Evolutionary conservation across 306 rosid genomes (phyloP).

Genomic region (Luffa acutangula): DNA sequence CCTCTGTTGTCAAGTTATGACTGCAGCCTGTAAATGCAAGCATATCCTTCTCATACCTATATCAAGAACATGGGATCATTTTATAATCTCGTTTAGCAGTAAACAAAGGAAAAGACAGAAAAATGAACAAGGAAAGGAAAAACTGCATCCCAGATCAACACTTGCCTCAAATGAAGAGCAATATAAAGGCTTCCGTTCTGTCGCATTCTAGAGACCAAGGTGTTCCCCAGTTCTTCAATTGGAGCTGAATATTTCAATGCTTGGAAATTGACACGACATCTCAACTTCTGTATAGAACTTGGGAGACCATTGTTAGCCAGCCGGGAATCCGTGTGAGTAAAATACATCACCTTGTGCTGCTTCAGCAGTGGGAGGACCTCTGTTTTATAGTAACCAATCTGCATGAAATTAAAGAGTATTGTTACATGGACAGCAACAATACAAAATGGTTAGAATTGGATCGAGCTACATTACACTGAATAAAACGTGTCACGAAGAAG

Average conservation of each 20-base stretch:
- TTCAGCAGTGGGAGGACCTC: slow-evolving; percentile 79
- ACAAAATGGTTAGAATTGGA: neutral
- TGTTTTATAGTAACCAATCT: slow-evolving; percentile 66
- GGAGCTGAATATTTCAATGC: slow-evolving; percentile 86
- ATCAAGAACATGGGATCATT: slow-evolving; percentile 5
- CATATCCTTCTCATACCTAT: slow-evolving; percentile 97
- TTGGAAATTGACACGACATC: slow-evolving; percentile 81
- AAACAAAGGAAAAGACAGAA: neutral
- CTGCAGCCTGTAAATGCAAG: slow-evolving; percentile 98
- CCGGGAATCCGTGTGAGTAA: slow-evolving; percentile 92
- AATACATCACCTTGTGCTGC: slow-evolving; percentile 76
- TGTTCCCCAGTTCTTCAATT: slow-evolving; percentile 62
- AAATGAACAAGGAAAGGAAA: neutral
- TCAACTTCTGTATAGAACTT: slow-evolving; percentile 60
- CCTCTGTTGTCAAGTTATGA: slow-evolving; percentile 74
- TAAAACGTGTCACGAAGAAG: neutral
- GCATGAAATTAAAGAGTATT: slow-evolving; percentile 16
- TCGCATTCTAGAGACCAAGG: slow-evolving; percentile 77
- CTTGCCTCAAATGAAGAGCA: slow-evolving; percentile 93
- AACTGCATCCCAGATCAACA: neutral
- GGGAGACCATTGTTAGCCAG: slow-evolving; percentile 66
- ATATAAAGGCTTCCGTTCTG: slow-evolving; percentile 60
- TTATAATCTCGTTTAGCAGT: neutral
- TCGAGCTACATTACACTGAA: neutral
- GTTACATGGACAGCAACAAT: neutral